Base-by-base conservation (phyloP, 768 basidiomycete genomes). In the Tricholoma furcatifolium region DNA sequence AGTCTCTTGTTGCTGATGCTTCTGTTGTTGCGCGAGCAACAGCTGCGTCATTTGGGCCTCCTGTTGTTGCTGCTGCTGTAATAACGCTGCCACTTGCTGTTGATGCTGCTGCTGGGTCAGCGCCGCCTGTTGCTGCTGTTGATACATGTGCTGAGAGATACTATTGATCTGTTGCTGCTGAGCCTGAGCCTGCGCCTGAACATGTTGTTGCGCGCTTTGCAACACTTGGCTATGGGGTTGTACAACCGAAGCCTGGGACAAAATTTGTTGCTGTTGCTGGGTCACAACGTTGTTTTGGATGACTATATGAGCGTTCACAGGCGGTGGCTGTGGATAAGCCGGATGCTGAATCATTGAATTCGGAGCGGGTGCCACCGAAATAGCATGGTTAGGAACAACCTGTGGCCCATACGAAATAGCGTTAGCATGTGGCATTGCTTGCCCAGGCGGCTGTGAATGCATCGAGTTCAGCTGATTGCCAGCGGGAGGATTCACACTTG, bases 251-350 rank as follows among this genome's bases (percentile, higher is more conserved):
- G 18, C 15, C 42, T 50, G 51, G 21, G 41, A 15, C 11, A 40
- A 31, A 21, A 15, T 32, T 10, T 51, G 50, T 21, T 55, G 53
- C 44, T 52, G 56, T 14, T 50, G 57, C 23, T 56, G 59, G 31
- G 57, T 47, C 31, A 43, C 53, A 11, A 35, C 55, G 23, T 53
- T 56, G 35, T 60, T 63, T 32, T 60, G 60, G 27, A 55, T 59
- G 36, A 52, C 53, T 6, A 38, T 24, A 38, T 56, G 54, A 17
- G 45, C 27, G 27, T 27, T 27, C 4, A 7, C 27, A 8, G 2
- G 15, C 8, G 31, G 45, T 17, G 12, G 32, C 3, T 46, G 18
- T 7, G 14, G 15, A 18, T 43, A 42, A 9, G 1, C 6, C 11
- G 27, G 27, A 4, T 27, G 27, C 7, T 27, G 27, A 27, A 7